Evolutionary conservation across 805 yeast genomes (phyloP), one percentile per base, ranked within the genome.

Genomic region (Starmerella gropengiesseri): DNA sequence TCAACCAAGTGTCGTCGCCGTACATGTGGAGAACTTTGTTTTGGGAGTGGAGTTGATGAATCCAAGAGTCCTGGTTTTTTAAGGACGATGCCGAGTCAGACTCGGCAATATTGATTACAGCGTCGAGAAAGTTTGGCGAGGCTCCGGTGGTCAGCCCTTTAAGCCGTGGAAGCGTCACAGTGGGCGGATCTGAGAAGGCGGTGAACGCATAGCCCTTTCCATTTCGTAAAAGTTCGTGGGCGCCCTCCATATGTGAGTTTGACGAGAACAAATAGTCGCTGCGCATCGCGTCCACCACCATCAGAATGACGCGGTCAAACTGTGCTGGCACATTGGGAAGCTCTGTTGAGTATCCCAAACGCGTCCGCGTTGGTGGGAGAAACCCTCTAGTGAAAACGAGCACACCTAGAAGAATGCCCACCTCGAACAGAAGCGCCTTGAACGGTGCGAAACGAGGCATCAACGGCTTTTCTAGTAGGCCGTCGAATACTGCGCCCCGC

Each of bases 1-100:
- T 87, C 48, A 87, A 61, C 99, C 99, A 91, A 1, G 99, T 91
- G 58, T 91, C 98, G 61, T 91, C 99, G 25, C 99, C 99, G 64
- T 73, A 89, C 73, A 91, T 83, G 56, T 86, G 81, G 22, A 91
- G 65, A 17, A 56, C 66, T 57, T 69, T 69, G 22, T 59, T 60
- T 4, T 57, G 57, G 2, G 42, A 34, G 11, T 53, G 42, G 61
- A 86, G 68, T 56, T 91, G 97, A 27, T 68, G 67, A 8, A 87
- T 59, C 95, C 96, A 86, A 22, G 91, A 81, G 58, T 91, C 98
- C 49, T 81, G 93, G 38, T 70, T 73, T 0, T 74, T 70, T 36
- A 87, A 59, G 8, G 83, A 78, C 0, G 86, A 72, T 1, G 74
- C 65, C 28, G 77, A 77, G 48, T 85, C 94, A 34, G 80, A 91